A percentile compares a stretch with the other conserved stretches of the same genome.
phyloP scores from a whole-genome alignment of 2,329 filamentous ascomycete species.

The Aspergillus tanneri region DNA sequence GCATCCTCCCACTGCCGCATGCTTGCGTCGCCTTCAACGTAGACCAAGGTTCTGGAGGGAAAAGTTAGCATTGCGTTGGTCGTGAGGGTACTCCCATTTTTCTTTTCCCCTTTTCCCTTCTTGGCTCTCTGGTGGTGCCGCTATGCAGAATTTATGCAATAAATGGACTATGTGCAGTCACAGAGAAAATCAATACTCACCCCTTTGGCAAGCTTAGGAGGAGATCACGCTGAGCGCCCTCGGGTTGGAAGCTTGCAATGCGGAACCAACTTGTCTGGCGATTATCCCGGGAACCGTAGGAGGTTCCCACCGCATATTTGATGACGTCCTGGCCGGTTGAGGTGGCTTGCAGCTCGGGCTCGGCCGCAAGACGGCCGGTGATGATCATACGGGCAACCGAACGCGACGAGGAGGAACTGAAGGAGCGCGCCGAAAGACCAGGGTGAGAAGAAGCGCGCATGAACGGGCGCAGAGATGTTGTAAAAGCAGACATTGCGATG shows the following conservation, averaged over 20 bases:
- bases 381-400: slow-evolving; percentile 78
- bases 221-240: slow-evolving; percentile 68
- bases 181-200: slow-evolving; percentile 53
- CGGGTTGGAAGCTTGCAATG: slow-evolving; percentile 67
- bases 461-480: slow-evolving; percentile 54
- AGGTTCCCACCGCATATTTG: slow-evolving; percentile 73
- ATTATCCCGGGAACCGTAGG: slow-evolving; percentile 65
- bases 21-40: slow-evolving; percentile 76
- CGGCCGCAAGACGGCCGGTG: slow-evolving; percentile 77
- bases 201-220: slow-evolving; percentile 77
- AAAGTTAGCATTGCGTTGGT: slow-evolving; percentile 16
- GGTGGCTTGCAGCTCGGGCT: slow-evolving; percentile 72
- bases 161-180: background rate
- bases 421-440: slow-evolving; percentile 60
- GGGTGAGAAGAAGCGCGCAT: slow-evolving; percentile 46
- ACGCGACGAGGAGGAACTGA: slow-evolving; percentile 65
- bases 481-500: slow-evolving; percentile 44
- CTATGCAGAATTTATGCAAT: background rate
- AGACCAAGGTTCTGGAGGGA: slow-evolving; percentile 66
- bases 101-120: background rate
- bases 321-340: slow-evolving; percentile 71
- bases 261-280: slow-evolving; percentile 82
- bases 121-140: background rate
- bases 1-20: slow-evolving; percentile 66
- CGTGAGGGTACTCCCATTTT: no score